phyloP scores from a whole-genome alignment of 495 filamentous ascomycete species.

The Penicillium nucicola region DNA sequence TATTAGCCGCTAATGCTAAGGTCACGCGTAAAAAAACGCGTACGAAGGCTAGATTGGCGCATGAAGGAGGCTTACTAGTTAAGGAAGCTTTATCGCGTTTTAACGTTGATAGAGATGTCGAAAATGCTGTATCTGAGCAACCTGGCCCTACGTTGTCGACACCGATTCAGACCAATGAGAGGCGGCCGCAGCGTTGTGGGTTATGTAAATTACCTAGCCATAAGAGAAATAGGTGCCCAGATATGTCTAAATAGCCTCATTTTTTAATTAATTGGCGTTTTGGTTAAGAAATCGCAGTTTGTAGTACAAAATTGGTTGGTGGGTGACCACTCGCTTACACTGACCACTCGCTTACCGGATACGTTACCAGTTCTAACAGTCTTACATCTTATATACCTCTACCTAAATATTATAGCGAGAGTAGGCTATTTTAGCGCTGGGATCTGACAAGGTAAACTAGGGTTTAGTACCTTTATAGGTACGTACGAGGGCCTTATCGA shows the following conservation, averaged over 20 bases:
- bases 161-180: background rate
- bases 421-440: no score
- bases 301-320: no score
- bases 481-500: no score
- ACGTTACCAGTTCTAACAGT: no score
- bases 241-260: background rate
- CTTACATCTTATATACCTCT: no score
- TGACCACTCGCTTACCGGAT: no score
- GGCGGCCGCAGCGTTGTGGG: background rate
- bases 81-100: background rate
- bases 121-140: background rate
- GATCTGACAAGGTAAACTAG: no score
- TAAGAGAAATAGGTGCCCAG: background rate
- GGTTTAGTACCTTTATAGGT: no score
- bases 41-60: background rate
- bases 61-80: background rate
- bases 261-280: background rate
- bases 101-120: background rate
- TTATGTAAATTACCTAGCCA: background rate
- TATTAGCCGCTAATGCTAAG: background rate
- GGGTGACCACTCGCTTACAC: no score
- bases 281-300: background rate
- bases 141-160: background rate
- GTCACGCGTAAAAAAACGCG: background rate
- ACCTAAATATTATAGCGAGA: no score